A percentile compares a stretch with the other conserved stretches of the same genome.
phyloP scores from a whole-genome alignment of 306 rosid genomes.

The Hippophae rhamnoides region DNA sequence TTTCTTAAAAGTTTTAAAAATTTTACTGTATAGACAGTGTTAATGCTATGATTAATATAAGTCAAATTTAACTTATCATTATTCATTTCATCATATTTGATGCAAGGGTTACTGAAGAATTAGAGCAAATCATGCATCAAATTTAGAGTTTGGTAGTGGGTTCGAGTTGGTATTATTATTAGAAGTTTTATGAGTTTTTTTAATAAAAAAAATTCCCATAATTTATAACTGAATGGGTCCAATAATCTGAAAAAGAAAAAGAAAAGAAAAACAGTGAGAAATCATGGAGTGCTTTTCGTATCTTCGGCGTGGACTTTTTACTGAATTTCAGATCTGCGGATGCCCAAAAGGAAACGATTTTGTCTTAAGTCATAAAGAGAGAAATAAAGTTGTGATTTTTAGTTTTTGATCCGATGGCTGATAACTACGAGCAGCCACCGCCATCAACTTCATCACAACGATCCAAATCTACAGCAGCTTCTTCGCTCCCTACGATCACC shows the following conservation, averaged over 20 bases:
- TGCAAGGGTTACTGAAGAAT: too few species aligned
- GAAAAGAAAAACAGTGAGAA: neutral
- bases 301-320: conserved; percentile 57
- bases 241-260: neutral
- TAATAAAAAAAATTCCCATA: too few species aligned
- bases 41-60: too few species aligned
- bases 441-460: conserved; percentile 21
- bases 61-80: too few species aligned
- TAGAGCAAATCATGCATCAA: too few species aligned
- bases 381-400: neutral
- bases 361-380: neutral
- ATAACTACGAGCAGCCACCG: conserved; percentile 19
- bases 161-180: conserved; percentile 6
- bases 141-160: too few species aligned
- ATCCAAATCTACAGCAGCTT: conserved; percentile 9
- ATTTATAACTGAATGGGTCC: neutral
- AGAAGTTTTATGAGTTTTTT: too few species aligned
- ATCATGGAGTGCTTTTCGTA: conserved; percentile 7
- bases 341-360: neutral
- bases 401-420: conserved; percentile 32
- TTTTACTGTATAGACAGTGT: too few species aligned
- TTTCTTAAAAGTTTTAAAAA: too few species aligned
- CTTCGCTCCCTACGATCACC: conserved; percentile 37
- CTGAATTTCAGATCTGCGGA: conserved; percentile 41
- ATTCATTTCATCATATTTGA: too few species aligned